Percentiles rank a stretch among this genome's conserved stretches.
These are phyloP conservation scores for Casuarina glauca DNA, from an alignment of 306 rosid genomes.

Conservation along the genomic window DNA sequence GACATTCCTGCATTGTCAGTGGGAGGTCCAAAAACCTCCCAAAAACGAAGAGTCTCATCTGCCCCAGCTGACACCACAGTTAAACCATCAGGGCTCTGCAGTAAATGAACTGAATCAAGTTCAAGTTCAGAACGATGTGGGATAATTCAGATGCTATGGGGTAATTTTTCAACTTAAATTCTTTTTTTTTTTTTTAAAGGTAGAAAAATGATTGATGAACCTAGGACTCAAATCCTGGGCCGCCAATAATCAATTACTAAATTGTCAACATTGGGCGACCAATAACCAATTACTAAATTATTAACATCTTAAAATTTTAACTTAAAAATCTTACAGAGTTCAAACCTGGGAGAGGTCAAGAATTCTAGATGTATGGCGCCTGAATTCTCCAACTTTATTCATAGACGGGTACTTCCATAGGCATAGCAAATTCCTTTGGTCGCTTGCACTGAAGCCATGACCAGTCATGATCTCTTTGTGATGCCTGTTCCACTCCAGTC, in stretches of 20 bases:
- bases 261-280: too few species aligned
- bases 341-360: conserved; percentile 69
- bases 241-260: too few species aligned
- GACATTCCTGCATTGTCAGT: conserved; percentile 30
- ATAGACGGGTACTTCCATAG: conserved; percentile 80
- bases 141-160: too few species aligned
- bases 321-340: background rate
- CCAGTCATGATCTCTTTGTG: conserved; percentile 75
- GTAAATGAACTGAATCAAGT: conserved; percentile 12
- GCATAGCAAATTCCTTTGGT: conserved; percentile 50
- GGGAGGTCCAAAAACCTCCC: conserved; percentile 74
- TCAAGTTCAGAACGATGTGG: too few species aligned
- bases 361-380: conserved; percentile 55
- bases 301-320: too few species aligned
- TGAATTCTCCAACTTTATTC: conserved; percentile 55
- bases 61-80: conserved; percentile 74
- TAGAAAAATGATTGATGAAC: too few species aligned
- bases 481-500: conserved; percentile 80
- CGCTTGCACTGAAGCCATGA: conserved; percentile 57
- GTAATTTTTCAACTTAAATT: too few species aligned
- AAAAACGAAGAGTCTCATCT: conserved; percentile 71
- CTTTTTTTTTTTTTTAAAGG: too few species aligned
- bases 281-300: too few species aligned
- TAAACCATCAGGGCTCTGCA: conserved; percentile 81
- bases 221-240: too few species aligned